Evolutionary conservation across 768 basidiomycete genomes (phyloP), one percentile per base, ranked within the genome.

Genomic region (Collybia nuda): DNA sequence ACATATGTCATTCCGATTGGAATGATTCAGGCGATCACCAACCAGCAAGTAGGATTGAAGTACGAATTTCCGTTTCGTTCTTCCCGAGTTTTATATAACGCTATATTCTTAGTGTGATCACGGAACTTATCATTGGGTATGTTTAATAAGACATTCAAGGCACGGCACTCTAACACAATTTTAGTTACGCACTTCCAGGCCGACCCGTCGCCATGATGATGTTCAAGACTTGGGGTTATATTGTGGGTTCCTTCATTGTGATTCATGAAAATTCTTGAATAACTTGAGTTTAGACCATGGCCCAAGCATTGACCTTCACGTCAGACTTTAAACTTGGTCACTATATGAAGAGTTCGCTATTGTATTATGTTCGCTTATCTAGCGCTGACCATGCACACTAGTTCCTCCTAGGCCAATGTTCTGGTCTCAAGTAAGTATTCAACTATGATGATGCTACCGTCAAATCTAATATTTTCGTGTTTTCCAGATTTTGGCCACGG

Each of bases 151-250:
- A 76, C 85, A 75, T 84, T 84, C 73, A 85, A 35, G 3, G 28
- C 14, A n/a, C n/a, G 40, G 5, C 17, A 29, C 17, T 17, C 28
- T 48, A 8, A 44, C 35, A 3, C 26, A 48, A 15, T 2, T 23
- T 35, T 32, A 85, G 70, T 75, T 91, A 90, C 56, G 81, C 78
- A 21, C 75, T 89, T 40, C 90, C 90, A 15, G 90, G 90, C 3
- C 79, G 80, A 12, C 87, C 90, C 6, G 63, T 90, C 48, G 89
- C 90, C 0, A 88, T 83, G 76, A 90, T 91, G 89, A 71, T 91
- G 70, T 90, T 91, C 78, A 91, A 89, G 78, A 87, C 72, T 15
- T 80, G 74, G 76, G 79, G 78, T 2, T 83, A 81, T 59, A 80
- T 81, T 29, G 52, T 60, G 46, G 6, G 39, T 21, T 35, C 45